Percentiles rank a stretch among this genome's conserved stretches.
These are phyloP conservation scores for Fomes fomentarius DNA, from an alignment of 1,284 basidiomycete species.

Conservation along the genomic window DNA sequence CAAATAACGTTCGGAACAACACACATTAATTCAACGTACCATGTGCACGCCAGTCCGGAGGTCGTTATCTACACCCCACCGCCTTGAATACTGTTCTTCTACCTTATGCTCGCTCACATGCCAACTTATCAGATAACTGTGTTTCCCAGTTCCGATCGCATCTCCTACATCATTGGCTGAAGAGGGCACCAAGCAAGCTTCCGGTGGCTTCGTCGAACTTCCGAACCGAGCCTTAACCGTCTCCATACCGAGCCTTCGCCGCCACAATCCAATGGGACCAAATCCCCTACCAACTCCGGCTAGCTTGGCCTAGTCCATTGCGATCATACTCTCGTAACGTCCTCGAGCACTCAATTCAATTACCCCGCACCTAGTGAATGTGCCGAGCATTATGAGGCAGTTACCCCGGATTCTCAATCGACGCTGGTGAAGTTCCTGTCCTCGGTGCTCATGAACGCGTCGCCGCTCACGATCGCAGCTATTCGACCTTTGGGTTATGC, in stretches of 20 bases:
- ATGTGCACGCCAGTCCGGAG: neutral
- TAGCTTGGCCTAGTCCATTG: too few relatives aligned
- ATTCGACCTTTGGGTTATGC: conserved; percentile 2
- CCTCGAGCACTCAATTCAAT: conserved; percentile 13
- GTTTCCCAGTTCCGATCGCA: neutral
- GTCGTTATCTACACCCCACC: neutral
- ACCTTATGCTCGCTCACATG: conserved; percentile 16
- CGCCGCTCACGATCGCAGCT: conserved; percentile 13
- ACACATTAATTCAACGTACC: neutral
- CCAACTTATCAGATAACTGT: conserved; percentile 12
- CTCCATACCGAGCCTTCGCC: conserved; percentile 32
- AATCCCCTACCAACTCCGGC: conserved; percentile 13
- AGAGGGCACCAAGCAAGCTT: conserved; percentile 2
- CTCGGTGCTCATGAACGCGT: conserved; percentile 11
- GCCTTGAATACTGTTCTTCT: neutral
- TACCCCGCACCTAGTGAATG: conserved; percentile 29
- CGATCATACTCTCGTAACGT: conserved; percentile 8
- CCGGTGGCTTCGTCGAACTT: conserved; percentile 11
- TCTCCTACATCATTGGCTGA: conserved; percentile 11
- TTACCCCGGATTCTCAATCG: conserved; percentile 30
- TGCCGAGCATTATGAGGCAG: conserved; percentile 34
- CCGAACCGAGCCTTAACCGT: conserved; percentile 35
- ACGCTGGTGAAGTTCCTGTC: conserved; percentile 7
- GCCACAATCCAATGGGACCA: conserved; percentile 17
- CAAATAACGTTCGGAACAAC: neutral